phyloP scores from a whole-genome alignment of 2,329 filamentous ascomycete genomes.

The Myrmaecium sp. region DNA sequence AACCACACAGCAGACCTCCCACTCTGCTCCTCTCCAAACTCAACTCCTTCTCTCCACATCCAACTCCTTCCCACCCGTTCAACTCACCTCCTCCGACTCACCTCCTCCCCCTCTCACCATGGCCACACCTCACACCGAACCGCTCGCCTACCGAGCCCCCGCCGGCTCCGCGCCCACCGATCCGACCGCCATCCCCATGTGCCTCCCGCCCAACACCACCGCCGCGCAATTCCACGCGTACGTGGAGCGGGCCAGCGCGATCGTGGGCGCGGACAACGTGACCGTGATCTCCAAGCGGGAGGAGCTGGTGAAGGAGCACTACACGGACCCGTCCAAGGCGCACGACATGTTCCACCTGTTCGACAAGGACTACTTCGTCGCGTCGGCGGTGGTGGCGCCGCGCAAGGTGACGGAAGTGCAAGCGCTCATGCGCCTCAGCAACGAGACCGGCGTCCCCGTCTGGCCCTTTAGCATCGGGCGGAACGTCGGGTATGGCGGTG shows the following conservation, averaged over 20 bases:
- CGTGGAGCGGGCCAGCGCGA: background rate
- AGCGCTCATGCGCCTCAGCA: constrained; percentile 15
- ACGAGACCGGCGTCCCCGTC: constrained; percentile 16
- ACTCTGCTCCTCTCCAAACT: too few relatives aligned
- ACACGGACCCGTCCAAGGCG: too few relatives aligned
- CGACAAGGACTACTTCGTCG: constrained; percentile 26
- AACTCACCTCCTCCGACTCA: too few relatives aligned
- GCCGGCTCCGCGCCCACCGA: too few relatives aligned
- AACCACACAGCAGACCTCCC: too few relatives aligned
- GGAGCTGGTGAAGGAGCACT: too few relatives aligned
- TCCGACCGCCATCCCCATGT: background rate
- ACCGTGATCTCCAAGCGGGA: constrained; percentile 4
- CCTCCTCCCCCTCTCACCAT: too few relatives aligned
- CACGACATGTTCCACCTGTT: constrained; percentile 28
- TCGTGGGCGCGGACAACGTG: background rate
- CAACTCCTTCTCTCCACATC: too few relatives aligned
- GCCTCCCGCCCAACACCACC: constrained; percentile 2
- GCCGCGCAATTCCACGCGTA: constrained; percentile 2
- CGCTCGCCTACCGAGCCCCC: too few relatives aligned
- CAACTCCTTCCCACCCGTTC: too few relatives aligned
- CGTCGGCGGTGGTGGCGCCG: constrained; percentile 27
- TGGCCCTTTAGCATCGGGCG: constrained; percentile 22
- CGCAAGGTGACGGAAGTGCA: constrained; percentile 22
- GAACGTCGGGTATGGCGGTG: constrained; percentile 34
- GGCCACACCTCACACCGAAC: too few relatives aligned